Evolutionary conservation across 768 basidiomycete genomes (phyloP), one percentile per base, ranked within the genome.

Genomic region (Rhizopogon sp.): DNA sequence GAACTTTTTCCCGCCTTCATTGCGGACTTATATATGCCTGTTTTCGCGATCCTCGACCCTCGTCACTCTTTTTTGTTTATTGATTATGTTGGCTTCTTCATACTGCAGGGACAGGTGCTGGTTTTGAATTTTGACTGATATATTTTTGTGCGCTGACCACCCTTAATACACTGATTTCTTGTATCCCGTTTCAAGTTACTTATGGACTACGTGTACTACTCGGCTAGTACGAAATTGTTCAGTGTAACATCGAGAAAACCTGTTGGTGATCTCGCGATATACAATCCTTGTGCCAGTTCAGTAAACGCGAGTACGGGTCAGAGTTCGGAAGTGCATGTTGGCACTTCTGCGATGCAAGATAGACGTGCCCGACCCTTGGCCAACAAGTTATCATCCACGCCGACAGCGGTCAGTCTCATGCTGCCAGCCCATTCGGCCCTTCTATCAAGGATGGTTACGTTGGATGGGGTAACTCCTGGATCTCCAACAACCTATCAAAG

Each of bases 41-140:
- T 2, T 37, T 9, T 16, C 13, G 35, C 13, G 35, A 37, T 37
- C 35, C 13, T 37, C 5, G 35, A 20, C 16, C 35, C 17, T n/a
- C 20, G 35, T 49, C 47, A 14, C 47, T 49, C 47, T 37, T 49
- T 49, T 37, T 13, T 49, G 20, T 49, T 49, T 49, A 49, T 49
- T 49, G 16, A 13, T 2, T 49, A 49, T 49, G 8, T 49, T 13
- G 6, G 33, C 20, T 20, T 35, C 17, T 37, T 49, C 20, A 22
- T 9, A 8, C 20, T 9, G 47, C 47, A 49, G 20, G 20, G 35
- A 22, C 37, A 37, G 35, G 46, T 22, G 13, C 43, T 43, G 4
- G 4, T 31, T 17, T 8, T 37, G 47, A 49, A 49, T 17, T 6
- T 7, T 37, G 20, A 14, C 13, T 47, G 35, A 37, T 49, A 37